Conservation (phyloP, 768 basidiomycete genomes). For the Boletus coccyginus region DNA sequence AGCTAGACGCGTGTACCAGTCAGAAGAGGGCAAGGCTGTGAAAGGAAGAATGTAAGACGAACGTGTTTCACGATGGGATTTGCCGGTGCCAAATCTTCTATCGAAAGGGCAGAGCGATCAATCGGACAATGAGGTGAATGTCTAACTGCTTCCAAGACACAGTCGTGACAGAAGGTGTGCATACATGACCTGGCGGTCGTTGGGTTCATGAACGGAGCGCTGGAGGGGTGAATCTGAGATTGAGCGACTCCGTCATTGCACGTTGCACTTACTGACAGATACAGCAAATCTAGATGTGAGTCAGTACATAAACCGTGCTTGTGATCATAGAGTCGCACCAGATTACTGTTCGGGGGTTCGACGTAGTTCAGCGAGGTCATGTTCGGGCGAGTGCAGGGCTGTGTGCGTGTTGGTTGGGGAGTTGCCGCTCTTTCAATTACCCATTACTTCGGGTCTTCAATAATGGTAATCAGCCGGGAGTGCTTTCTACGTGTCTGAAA, state of each 20-base stretch:
- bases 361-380: constrained; percentile 49
- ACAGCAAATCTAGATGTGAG: constrained; percentile 60
- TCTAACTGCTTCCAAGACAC: constrained; percentile 66
- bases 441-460: constrained; percentile 2
- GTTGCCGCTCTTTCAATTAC: not conserved
- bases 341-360: constrained; percentile 60
- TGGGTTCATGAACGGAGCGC: constrained; percentile 74
- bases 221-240: constrained; percentile 26
- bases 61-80: constrained; percentile 69
- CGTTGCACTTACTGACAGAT: constrained; percentile 57
- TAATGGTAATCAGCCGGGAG: constrained; percentile 13
- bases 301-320: not conserved
- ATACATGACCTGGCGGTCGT: constrained; percentile 70
- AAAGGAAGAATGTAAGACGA: constrained; percentile 12
- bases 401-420: constrained; percentile 13
- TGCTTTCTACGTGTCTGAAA: too few relatives aligned
- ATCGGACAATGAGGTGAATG: constrained; percentile 79
- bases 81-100: constrained; percentile 62
- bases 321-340: constrained; percentile 42
- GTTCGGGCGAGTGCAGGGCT: constrained; percentile 1
- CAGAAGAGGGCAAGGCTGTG: constrained; percentile 2
- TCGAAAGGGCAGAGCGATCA: constrained; percentile 65
- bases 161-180: constrained; percentile 86
- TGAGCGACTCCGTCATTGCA: not conserved
- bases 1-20: constrained; percentile 44